These are phyloP conservation scores for Fraxinus pennsylvanica DNA, from an alignment of 257 asterid genomes.

Conservation along the genomic window DNA sequence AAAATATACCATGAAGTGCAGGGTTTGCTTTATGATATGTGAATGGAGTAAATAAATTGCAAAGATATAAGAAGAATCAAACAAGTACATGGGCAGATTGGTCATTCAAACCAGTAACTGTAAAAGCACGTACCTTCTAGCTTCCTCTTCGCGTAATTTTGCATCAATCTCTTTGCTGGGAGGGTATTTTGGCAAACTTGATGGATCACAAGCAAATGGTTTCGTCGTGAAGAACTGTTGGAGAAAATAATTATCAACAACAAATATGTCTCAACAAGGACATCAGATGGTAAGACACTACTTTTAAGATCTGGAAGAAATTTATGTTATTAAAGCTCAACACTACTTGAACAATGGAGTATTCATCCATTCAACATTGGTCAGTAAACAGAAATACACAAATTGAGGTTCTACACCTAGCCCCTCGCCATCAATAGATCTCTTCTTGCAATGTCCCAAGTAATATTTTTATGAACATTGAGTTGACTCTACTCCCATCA, in stretches of 20 bases:
- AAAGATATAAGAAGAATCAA: neutral
- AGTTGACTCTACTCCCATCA: no score
- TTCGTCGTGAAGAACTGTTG: slow-evolving; percentile 71
- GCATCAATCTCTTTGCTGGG: slow-evolving; percentile 99
- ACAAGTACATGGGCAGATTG: neutral
- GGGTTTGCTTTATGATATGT: no score
- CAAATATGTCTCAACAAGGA: neutral
- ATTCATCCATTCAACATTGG: no score
- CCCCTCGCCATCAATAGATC: no score
- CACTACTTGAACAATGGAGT: no score
- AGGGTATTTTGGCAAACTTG: slow-evolving; percentile 81
- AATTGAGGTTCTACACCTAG: no score
- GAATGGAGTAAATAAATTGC: neutral
- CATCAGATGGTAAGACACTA: no score
- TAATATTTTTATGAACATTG: no score
- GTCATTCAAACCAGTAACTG: neutral
- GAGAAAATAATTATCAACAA: slow-evolving; percentile 21
- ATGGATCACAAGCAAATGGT: slow-evolving; percentile 83
- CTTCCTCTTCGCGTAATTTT: slow-evolving; percentile 81
- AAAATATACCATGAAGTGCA: no score
- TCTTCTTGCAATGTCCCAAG: no score
- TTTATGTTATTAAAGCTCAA: neutral
- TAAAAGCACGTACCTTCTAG: slow-evolving; percentile 56
- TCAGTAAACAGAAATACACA: no score
- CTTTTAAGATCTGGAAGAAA: neutral